Evolutionary conservation across 495 filamentous ascomycete genomes (phyloP).

Genomic region (Parmelia sp.): DNA sequence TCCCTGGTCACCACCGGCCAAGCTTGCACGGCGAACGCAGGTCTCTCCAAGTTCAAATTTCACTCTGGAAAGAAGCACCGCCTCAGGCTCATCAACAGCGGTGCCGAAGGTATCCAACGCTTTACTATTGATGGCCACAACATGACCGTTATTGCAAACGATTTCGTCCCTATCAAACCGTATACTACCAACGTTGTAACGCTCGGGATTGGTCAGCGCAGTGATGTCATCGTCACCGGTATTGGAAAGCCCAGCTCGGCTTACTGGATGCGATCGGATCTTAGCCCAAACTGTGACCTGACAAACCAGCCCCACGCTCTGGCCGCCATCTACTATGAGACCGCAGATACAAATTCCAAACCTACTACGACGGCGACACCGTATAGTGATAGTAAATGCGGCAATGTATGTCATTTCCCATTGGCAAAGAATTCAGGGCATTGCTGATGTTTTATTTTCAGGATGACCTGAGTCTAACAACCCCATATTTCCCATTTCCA

Average conservation of each 20-base stretch:
- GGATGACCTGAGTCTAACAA: conserved; percentile 44
- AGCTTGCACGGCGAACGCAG: conserved; percentile 33
- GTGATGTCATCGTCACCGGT: conserved; percentile 37
- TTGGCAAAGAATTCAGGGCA: not conserved
- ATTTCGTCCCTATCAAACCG: conserved; percentile 36
- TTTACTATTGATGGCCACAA: conserved; percentile 36
- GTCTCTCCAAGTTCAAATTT: conserved; percentile 37
- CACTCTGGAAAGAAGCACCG: conserved; percentile 41
- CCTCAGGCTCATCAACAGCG: conserved; percentile 50
- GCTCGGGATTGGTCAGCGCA: conserved; percentile 30
- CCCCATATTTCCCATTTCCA: conserved; percentile 49
- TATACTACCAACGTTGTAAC: conserved; percentile 26
- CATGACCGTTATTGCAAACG: conserved; percentile 35
- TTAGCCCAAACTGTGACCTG: conserved; percentile 13
- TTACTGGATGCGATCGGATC: conserved; percentile 38
- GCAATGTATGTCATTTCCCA: conserved; percentile 40
- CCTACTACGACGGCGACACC: conserved; percentile 23
- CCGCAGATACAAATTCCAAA: conserved; percentile 25
- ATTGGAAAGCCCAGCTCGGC: conserved; percentile 28
- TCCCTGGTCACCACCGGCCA: not conserved
- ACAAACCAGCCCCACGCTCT: conserved; percentile 26
- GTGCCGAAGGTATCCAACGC: conserved; percentile 39
- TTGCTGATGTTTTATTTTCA: conserved; percentile 32
- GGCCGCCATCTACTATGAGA: conserved; percentile 40
- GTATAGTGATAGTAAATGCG: conserved; percentile 22